phyloP scores from a whole-genome alignment of 441 rosid species.

The Aquilaria agallochum region DNA sequence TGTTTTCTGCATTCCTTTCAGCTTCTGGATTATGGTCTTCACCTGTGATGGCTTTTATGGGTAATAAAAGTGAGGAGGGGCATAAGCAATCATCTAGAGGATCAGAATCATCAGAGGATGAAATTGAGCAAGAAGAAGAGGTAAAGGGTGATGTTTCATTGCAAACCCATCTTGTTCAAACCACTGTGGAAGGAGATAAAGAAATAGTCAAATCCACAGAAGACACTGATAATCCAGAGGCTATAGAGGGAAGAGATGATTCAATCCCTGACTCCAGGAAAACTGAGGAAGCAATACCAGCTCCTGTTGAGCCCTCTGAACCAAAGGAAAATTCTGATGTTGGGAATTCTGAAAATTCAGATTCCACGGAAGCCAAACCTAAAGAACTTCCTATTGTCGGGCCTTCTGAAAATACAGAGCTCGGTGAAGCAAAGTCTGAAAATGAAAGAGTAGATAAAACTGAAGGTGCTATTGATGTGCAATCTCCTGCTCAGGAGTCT shows the following conservation, averaged over 20 bases:
- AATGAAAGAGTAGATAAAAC: conserved; percentile 30
- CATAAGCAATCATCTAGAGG: conserved; percentile 26
- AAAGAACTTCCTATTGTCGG: conserved; percentile 29
- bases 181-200: conserved; percentile 37
- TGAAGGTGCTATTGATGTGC: conserved; percentile 25
- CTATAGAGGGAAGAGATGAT: conserved; percentile 30
- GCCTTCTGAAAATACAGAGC: conserved; percentile 34
- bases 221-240: conserved; percentile 30
- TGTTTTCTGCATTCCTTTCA: conserved; percentile 16
- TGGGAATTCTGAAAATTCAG: conserved; percentile 24
- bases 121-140: conserved; percentile 36
- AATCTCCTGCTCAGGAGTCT: conserved; percentile 31
- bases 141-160: conserved; percentile 24
- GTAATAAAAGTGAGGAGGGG: conserved; percentile 53
- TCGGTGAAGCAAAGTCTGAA: conserved; percentile 37
- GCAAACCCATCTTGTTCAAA: conserved; percentile 18
- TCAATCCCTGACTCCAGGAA: conserved; percentile 30
- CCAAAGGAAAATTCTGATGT: conserved; percentile 6
- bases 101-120: conserved; percentile 29
- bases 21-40: conserved; percentile 73
- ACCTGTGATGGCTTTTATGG: conserved; percentile 80
- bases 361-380: conserved; percentile 29
- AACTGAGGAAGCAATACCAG: conserved; percentile 35
- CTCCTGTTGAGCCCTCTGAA: conserved; percentile 37
- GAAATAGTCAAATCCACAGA: conserved; percentile 20